Evolutionary conservation across 2,329 filamentous ascomycete species (phyloP), one percentile per base, ranked within the genome.

Genomic region (Diaporthe destruens): DNA sequence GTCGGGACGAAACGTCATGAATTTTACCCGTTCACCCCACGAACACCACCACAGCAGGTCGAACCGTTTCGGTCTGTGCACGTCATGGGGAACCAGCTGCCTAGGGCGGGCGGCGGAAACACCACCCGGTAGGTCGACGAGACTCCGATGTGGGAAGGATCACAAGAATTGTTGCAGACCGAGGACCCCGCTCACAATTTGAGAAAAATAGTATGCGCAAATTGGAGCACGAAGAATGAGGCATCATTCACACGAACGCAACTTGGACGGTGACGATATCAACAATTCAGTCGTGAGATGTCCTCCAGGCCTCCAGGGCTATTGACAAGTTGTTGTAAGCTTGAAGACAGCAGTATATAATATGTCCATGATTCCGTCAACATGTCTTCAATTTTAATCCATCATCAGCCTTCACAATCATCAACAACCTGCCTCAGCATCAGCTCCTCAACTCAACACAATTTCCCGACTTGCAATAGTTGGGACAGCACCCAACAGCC

Each of bases 111-210:
- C 16, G 32, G 57, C 39, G 57, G 39, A 47, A 20, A 61, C n/a
- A 32, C 23, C 44, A 23, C 57, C 39, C 57, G 36, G 36, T 7
- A 20, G 23, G 29, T 39, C 57, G 16, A 29, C 12, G 23, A 16
- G 29, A 16, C 39, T 61, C 57, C 39, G 16, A 29, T 61, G 47
- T 29, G 2, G 57, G 39, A 6, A 47, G 29, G 32, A 47, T 44
- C 57, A 29, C 39, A 61, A 61, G 39, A 61, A 29, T 61, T 25
- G 39, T 61, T n/a, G 39, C 57, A 61, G 23, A 36, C 57, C 57
- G 57, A 61, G 44, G 29, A 25, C 11, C 57, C 57, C 39, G 57
- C 57, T 23, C 39, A 44, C 39, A 61, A 18, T 61, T 39, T 39
- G 57, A 47, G 57, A 47, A n/a, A 61, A 32, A 47, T 3, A 44